Conservation (phyloP, 768 basidiomycete species). For the Auriscalpium microsporum region DNA sequence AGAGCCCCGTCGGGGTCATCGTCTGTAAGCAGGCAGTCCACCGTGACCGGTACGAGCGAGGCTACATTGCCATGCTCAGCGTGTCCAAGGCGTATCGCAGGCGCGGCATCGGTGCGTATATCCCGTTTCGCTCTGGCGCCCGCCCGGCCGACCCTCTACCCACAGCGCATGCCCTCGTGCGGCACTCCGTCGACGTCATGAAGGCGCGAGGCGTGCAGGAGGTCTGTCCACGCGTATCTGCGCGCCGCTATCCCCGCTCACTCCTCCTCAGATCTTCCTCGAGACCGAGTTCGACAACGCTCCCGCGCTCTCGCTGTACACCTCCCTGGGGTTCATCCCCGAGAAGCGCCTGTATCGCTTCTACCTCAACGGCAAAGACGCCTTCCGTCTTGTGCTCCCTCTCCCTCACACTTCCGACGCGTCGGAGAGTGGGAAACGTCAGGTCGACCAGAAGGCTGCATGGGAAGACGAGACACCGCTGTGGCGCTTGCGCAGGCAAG, state of each 20-base stretch:
- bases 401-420: slow-evolving; percentile 27
- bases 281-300: slow-evolving; percentile 95
- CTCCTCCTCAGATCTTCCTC: slow-evolving; percentile 64
- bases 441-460: neutral
- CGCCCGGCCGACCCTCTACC: neutral
- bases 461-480: neutral
- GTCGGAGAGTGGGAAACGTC: neutral
- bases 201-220: slow-evolving; percentile 75
- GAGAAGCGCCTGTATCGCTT: slow-evolving; percentile 93
- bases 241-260: neutral
- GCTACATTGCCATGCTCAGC: slow-evolving; percentile 98
- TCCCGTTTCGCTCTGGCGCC: neutral
- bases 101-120: slow-evolving; percentile 78
- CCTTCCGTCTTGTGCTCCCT: slow-evolving; percentile 72
- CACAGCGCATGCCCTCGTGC: slow-evolving; percentile 52
- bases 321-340: slow-evolving; percentile 87
- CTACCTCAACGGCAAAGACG: slow-evolving; percentile 96
- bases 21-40: slow-evolving; percentile 97
- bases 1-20: slow-evolving; percentile 75
- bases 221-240: slow-evolving; percentile 46
- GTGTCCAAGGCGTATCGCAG: slow-evolving; percentile 79
- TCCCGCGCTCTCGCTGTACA: slow-evolving; percentile 83
- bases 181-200: slow-evolving; percentile 80
- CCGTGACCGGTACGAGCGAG: slow-evolving; percentile 63
- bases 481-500: slow-evolving; percentile 8